A percentile compares a stretch with the other conserved stretches of the same genome.
These are phyloP conservation scores for Phialophora chinensis DNA, from an alignment of 2,329 filamentous ascomycete species.

Conservation along the genomic window DNA sequence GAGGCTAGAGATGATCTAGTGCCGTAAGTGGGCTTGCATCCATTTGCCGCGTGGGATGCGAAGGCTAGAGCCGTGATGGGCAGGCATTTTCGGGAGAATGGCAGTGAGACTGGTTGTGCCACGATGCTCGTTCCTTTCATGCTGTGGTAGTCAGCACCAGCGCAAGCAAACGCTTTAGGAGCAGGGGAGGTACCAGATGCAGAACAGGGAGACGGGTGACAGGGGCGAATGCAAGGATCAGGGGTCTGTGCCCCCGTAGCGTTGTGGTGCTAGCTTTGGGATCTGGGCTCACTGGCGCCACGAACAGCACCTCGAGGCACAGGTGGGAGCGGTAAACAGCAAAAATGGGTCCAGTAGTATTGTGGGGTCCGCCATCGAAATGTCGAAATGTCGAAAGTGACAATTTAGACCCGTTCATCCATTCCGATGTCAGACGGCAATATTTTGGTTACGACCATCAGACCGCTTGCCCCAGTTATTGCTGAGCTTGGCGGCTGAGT, in stretches of 20 bases:
- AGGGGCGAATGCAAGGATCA: conserved; percentile 1
- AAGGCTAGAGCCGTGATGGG: conserved; percentile 18
- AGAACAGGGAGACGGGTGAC: neutral
- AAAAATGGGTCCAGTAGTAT: neutral
- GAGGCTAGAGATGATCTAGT: conserved; percentile 16
- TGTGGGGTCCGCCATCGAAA: neutral
- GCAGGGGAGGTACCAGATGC: neutral
- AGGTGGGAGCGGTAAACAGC: neutral
- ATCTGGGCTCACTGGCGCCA: neutral
- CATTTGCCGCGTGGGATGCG: conserved; percentile 30
- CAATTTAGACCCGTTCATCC: neutral
- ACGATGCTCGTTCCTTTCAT: conserved; percentile 13
- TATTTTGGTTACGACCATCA: neutral
- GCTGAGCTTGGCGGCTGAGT: neutral
- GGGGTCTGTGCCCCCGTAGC: neutral
- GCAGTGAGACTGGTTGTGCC: conserved; percentile 19
- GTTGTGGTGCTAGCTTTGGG: neutral
- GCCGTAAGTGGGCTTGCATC: conserved; percentile 6
- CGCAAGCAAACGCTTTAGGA: conserved; percentile 1
- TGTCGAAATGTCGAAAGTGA: neutral
- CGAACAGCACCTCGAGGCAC: neutral
- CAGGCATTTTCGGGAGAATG: conserved; percentile 9
- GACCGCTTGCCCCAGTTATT: neutral
- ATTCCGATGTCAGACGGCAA: neutral
- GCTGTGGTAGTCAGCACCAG: conserved; percentile 11